Evolutionary conservation across 1,284 basidiomycete genomes (phyloP).

Genomic region (Ganoderma boninense): DNA sequence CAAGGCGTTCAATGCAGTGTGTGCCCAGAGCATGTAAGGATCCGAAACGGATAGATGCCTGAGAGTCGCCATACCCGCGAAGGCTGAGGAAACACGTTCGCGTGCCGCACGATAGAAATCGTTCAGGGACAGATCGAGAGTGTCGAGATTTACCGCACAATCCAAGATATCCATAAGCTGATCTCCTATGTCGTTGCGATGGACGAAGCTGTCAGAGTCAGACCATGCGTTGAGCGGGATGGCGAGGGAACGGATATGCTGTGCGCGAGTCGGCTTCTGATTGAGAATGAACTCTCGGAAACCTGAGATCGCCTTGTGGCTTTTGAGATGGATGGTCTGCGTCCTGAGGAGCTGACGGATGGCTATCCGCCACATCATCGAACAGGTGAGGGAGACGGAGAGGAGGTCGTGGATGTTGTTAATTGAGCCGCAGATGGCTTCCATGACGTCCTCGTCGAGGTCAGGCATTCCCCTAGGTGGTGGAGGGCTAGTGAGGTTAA

Average conservation of each 20-base stretch:
- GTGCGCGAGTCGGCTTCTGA: neutral
- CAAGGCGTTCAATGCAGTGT: neutral
- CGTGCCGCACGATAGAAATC: neutral
- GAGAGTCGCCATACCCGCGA: neutral
- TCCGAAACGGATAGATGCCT: neutral
- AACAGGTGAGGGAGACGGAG: neutral
- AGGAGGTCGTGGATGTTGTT: neutral
- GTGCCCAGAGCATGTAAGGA: neutral
- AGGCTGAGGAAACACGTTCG: neutral
- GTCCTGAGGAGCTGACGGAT: neutral
- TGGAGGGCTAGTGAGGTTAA: neutral
- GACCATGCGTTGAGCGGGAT: neutral
- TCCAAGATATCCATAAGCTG: neutral
- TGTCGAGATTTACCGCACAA: neutral
- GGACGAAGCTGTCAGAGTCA: accelerated
- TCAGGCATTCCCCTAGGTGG: neutral
- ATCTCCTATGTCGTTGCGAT: neutral
- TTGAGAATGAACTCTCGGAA: neutral
- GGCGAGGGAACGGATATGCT: neutral
- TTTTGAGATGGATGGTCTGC: neutral
- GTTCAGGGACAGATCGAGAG: neutral
- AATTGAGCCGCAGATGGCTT: neutral
- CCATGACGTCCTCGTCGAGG: neutral
- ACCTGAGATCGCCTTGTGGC: neutral
- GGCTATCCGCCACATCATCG: neutral